Evolutionary conservation across 129 eudicot species (phyloP), one percentile per base, ranked within the genome.

Genomic region (Silybum marianum): DNA sequence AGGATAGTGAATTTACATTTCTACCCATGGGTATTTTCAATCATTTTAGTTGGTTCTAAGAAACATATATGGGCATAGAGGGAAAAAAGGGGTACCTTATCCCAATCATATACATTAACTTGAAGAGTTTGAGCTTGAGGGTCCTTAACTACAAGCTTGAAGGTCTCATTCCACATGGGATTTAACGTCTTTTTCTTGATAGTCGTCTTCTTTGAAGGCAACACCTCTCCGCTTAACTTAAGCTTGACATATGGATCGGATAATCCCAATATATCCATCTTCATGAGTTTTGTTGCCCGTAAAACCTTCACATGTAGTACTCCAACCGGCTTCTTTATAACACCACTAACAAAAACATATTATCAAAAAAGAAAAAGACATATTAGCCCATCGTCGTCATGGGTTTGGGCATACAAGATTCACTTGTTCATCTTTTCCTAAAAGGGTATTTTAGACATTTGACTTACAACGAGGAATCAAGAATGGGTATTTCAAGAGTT

Each of bases 171-270:
- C 98, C 98, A 93, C 58, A 82, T 87, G 0, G 98, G 96, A 85
- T 93, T 89, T 70, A 93, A 80, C 0, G 91, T 93, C 86, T 84
- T 91, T 75, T 90, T 93, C 88, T 91, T 91, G 73, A 93, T 80
- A 3, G 88, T 84, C 14, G 98, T 93, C 75, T 91, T 90, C 90
- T 89, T 90, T 69, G 94, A 76, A 7, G 98, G 93, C 76, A 84
- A 81, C 72, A 78, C 83, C 9, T 93, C 98, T 74, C 93, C 98
- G 72, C 86, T 86, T 32, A 93, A 82, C 77, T 86, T 88, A 68
- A 93, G 92, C 84, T 91, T 93, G 22, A 89, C 96, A 78, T 91
- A 93, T 32, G 98, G 98, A 89, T 93, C 98, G 0, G 98, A 93
- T 68, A 88, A 78, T 63, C 98, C 96, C 69, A 93, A 76, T 9